These are phyloP conservation scores for Microascus cirrosus DNA, from an alignment of 2,329 filamentous ascomycete genomes.

Conservation along the genomic window DNA sequence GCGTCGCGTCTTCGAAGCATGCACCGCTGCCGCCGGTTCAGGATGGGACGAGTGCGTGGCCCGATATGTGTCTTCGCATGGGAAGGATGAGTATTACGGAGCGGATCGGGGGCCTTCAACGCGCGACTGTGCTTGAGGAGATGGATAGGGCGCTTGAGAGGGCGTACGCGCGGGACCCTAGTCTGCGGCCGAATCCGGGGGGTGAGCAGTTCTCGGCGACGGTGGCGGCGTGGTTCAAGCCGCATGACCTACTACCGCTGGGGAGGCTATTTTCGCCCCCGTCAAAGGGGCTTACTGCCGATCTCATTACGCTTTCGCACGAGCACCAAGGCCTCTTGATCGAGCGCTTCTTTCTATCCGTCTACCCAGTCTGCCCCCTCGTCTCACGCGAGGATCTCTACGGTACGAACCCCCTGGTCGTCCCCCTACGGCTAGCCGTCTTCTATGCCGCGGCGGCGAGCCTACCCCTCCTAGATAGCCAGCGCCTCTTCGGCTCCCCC, in stretches of 20 bases:
- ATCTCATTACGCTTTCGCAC: background rate
- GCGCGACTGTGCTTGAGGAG: background rate
- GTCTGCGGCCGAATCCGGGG: background rate
- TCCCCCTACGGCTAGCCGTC: background rate
- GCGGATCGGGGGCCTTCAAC: background rate
- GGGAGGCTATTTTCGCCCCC: background rate
- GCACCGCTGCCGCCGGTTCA: background rate
- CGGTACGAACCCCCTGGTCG: background rate
- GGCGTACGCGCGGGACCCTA: background rate
- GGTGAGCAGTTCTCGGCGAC: background rate
- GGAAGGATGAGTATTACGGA: background rate
- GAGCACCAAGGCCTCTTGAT: background rate
- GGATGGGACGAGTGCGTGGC: background rate
- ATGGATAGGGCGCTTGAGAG: background rate
- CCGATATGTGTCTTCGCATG: background rate
- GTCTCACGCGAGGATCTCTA: background rate
- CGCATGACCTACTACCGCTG: background rate
- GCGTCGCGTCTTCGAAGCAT: background rate
- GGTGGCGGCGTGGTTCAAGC: background rate
- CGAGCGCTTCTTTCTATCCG: background rate
- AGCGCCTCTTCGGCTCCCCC: background rate
- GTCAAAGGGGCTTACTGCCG: background rate
- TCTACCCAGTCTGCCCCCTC: background rate
- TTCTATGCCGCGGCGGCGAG: background rate
- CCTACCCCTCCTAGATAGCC: background rate